Conservation (phyloP, 768 basidiomycete species). For the Hygrocybe coccinea region DNA sequence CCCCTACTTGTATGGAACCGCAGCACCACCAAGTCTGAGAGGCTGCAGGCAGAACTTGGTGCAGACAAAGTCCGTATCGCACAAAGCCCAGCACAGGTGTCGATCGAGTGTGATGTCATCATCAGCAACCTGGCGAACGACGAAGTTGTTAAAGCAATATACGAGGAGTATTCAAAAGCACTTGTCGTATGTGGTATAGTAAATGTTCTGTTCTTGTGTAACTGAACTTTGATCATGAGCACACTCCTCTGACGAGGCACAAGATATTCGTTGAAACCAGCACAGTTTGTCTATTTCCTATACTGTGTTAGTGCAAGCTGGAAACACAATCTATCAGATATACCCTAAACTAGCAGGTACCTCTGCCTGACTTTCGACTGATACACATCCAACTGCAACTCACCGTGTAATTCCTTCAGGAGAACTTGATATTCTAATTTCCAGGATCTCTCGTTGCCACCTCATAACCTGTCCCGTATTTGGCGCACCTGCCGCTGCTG, state of each 20-base stretch:
- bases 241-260: conserved; percentile 39
- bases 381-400: background rate
- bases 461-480: conserved; percentile 79
- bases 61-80: conserved; percentile 52
- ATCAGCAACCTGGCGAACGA: conserved; percentile 73
- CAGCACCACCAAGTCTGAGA: conserved; percentile 54
- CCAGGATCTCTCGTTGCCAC: conserved; percentile 51
- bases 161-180: conserved; percentile 52
- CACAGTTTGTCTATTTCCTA: conserved; percentile 48
- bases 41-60: conserved; percentile 54
- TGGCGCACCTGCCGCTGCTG: conserved; percentile 63
- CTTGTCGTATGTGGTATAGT: conserved; percentile 43
- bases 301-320: background rate
- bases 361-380: background rate
- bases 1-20: conserved; percentile 78
- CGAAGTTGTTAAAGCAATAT: conserved; percentile 59
- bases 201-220: background rate
- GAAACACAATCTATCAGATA: conserved; percentile 33
- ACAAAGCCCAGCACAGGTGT: conserved; percentile 53
- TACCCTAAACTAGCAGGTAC: conserved; percentile 51
- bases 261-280: conserved; percentile 85
- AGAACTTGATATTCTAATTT: conserved; percentile 65
- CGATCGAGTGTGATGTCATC: conserved; percentile 64
- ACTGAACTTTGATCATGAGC: conserved; percentile 25
- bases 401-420: conserved; percentile 31